Percentiles rank a stretch among this genome's conserved stretches.
Conservation (phyloP, 306 rosid species). For the Styphnolobium japonicum region DNA sequence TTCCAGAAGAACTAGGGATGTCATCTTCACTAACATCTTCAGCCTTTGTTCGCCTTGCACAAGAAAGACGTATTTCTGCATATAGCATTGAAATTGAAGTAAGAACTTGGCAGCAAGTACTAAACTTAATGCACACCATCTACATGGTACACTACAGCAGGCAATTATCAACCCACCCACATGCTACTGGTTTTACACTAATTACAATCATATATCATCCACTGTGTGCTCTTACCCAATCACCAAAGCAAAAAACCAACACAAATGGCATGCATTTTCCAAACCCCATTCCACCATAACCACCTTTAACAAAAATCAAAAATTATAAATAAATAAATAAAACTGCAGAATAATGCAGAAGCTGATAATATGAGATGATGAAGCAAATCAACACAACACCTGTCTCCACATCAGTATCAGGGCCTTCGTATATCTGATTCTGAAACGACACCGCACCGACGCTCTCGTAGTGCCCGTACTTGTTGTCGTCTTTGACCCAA, state of each 20-base stretch:
- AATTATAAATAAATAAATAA: too few species aligned
- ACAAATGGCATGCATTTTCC: too few species aligned
- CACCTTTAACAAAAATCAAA: neutral
- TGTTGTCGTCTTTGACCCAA: constrained; percentile 92
- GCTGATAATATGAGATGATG: too few species aligned
- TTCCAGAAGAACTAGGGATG: constrained; percentile 90
- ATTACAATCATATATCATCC: too few species aligned
- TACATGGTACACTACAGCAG: neutral
- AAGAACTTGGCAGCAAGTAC: constrained; percentile 11
- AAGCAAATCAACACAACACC: too few species aligned
- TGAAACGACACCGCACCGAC: constrained; percentile 63
- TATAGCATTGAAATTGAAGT: constrained; percentile 11
- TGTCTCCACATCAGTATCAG: constrained; percentile 96
- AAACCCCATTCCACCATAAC: neutral
- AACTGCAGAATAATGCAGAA: neutral
- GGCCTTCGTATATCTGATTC: constrained; percentile 94
- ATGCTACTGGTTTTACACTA: too few species aligned
- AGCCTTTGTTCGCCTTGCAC: constrained; percentile 78
- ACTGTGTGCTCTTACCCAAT: too few species aligned
- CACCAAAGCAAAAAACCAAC: too few species aligned
- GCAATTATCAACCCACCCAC: neutral
- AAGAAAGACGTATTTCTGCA: constrained; percentile 86
- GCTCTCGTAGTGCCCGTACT: constrained; percentile 88
- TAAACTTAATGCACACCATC: neutral
- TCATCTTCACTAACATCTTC: constrained; percentile 87